These are phyloP conservation scores for Carex arenaria DNA, from an alignment of 202 grass and related monocot species.

Conservation along the genomic window DNA sequence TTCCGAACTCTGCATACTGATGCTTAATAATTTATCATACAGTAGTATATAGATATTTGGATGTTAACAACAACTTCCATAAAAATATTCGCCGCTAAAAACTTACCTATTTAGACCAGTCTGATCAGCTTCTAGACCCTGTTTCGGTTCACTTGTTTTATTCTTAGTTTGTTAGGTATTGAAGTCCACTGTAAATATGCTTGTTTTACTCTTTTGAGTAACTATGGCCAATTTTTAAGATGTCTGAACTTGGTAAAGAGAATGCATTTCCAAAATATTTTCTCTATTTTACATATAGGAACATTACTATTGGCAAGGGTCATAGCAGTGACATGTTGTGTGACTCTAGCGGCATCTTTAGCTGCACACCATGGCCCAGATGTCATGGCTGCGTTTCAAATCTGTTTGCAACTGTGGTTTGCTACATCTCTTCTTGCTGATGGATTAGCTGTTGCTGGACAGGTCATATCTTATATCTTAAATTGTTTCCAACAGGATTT, in stretches of 20 bases:
- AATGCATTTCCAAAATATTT: neutral
- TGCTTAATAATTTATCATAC: neutral
- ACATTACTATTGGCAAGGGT: conserved; percentile 81
- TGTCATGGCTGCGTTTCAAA: conserved; percentile 93
- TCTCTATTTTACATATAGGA: conserved; percentile 35
- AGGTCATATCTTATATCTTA: conserved; percentile 35
- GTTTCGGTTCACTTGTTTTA: neutral
- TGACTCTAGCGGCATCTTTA: conserved; percentile 79
- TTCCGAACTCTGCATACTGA: neutral
- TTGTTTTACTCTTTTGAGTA: neutral
- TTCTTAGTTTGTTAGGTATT: neutral
- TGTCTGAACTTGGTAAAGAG: neutral
- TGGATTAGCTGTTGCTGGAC: conserved; percentile 85
- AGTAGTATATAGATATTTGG: neutral
- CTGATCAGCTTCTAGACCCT: neutral
- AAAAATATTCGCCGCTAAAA: neutral
- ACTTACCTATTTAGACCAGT: neutral
- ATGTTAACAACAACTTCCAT: neutral
- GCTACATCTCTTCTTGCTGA: conserved; percentile 94
- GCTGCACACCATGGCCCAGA: conserved; percentile 70
- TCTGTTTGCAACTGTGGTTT: conserved; percentile 92
- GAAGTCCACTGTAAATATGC: neutral
- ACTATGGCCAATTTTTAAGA: neutral
- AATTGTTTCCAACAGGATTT: neutral
- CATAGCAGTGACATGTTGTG: conserved; percentile 95